Percentiles rank a stretch among this genome's conserved stretches.
phyloP scores from a whole-genome alignment of 306 rosid species.

The Vigna reflexopilosa region DNA sequence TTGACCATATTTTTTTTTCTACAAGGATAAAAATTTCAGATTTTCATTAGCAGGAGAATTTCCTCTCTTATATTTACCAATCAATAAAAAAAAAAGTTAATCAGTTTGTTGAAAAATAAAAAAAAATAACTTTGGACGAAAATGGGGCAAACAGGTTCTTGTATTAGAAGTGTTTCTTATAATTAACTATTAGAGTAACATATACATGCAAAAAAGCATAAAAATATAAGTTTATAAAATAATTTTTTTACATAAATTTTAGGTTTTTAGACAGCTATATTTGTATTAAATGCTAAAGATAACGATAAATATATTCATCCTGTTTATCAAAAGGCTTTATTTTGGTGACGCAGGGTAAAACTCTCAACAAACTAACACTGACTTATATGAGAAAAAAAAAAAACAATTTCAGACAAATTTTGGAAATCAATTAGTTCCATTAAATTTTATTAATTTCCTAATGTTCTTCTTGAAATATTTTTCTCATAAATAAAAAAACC shows the following conservation, averaged over 20 bases:
- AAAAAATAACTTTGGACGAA: no score
- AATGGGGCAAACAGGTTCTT: background rate
- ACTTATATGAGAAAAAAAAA: no score
- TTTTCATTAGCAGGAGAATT: background rate
- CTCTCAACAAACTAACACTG: background rate
- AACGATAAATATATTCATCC: no score
- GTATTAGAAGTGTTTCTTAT: background rate
- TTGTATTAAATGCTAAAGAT: background rate
- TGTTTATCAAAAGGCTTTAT: no score
- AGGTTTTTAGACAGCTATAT: background rate
- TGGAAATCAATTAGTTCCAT: no score
- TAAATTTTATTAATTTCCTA: no score
- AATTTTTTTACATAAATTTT: background rate
- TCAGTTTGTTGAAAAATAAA: background rate
- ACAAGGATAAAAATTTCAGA: background rate
- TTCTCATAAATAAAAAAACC: no score
- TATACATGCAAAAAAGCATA: background rate
- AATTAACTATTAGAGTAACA: background rate
- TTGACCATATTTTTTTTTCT: slow-evolving; percentile 2
- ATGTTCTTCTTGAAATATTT: no score
- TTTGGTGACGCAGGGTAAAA: no score
- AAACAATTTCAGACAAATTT: no score
- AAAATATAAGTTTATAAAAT: no score
- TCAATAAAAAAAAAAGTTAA: no score
- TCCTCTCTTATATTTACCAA: background rate